phyloP scores from a whole-genome alignment of 2,329 filamentous ascomycete genomes.

The Sporothrix phasma region DNA sequence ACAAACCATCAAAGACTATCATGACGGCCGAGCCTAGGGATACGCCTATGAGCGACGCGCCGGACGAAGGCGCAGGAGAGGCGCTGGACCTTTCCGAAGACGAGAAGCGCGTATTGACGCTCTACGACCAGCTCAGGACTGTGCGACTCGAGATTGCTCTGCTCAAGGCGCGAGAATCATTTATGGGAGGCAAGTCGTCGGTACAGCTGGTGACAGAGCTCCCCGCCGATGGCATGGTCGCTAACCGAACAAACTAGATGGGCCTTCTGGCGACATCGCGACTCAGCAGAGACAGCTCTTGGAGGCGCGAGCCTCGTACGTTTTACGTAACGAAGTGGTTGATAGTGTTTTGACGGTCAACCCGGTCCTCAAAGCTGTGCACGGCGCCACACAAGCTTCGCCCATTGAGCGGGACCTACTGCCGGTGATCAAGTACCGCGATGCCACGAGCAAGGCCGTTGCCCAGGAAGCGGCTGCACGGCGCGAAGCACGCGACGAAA shows the following conservation, averaged over 20 bases:
- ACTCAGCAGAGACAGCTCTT: constrained; percentile 56
- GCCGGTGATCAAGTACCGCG: constrained; percentile 56
- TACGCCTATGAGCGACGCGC: constrained; percentile 15
- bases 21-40: constrained; percentile 11
- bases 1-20: too few species aligned
- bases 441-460: constrained; percentile 54
- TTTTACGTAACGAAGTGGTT: constrained; percentile 58
- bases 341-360: constrained; percentile 61
- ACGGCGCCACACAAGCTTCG: constrained; percentile 53
- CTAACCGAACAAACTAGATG: not conserved
- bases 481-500: constrained; percentile 39
- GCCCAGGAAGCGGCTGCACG: constrained; percentile 48
- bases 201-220: not conserved
- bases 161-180: constrained; percentile 40
- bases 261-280: constrained; percentile 30
- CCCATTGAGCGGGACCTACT: constrained; percentile 60
- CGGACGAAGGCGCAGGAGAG: constrained; percentile 8
- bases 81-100: constrained; percentile 50
- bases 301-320: constrained; percentile 59
- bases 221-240: too few species aligned
- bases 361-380: constrained; percentile 68
- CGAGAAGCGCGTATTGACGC: constrained; percentile 55
- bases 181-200: constrained; percentile 27
- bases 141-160: constrained; percentile 63
- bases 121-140: constrained; percentile 63